phyloP scores from a whole-genome alignment of 2,329 filamentous ascomycete species.

The Anthostomella pinea region DNA sequence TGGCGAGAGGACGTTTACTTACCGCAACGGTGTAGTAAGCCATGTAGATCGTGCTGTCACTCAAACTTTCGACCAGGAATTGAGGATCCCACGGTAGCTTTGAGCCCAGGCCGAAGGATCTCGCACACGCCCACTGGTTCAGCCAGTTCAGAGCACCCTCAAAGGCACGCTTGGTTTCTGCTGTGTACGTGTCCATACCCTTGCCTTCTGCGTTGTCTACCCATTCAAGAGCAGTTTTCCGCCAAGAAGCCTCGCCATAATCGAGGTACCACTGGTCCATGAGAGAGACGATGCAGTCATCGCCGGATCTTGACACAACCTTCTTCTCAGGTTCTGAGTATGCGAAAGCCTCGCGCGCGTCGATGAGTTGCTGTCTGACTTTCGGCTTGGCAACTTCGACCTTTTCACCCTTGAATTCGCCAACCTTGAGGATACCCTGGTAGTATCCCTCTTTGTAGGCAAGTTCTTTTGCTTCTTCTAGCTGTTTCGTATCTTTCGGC shows the following conservation, averaged over 20 bases:
- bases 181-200: slow-evolving; percentile 75
- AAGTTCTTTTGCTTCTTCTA: slow-evolving; percentile 90
- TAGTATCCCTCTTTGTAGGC: slow-evolving; percentile 98
- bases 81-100: slow-evolving; percentile 91
- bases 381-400: slow-evolving; percentile 86
- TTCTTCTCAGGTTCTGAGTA: slow-evolving; percentile 81
- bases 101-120: slow-evolving; percentile 88
- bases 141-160: slow-evolving; percentile 88
- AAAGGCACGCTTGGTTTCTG: slow-evolving; percentile 76
- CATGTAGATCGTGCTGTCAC: slow-evolving; percentile 92
- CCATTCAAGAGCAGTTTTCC: slow-evolving; percentile 68
- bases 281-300: slow-evolving; percentile 89
- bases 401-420: slow-evolving; percentile 82
- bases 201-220: slow-evolving; percentile 65
- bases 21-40: slow-evolving; percentile 71
- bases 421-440: slow-evolving; percentile 84
- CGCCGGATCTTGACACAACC: slow-evolving; percentile 86
- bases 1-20: too few species aligned
- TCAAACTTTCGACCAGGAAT: slow-evolving; percentile 89
- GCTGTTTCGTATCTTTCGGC: slow-evolving; percentile 87
- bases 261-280: slow-evolving; percentile 98
- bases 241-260: slow-evolving; percentile 91
- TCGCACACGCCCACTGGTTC: slow-evolving; percentile 90
- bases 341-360: slow-evolving; percentile 75
- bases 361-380: slow-evolving; percentile 74